phyloP scores from a whole-genome alignment of 352 stramenopile genomes.

The Elongisporangium undulatum region DNA sequence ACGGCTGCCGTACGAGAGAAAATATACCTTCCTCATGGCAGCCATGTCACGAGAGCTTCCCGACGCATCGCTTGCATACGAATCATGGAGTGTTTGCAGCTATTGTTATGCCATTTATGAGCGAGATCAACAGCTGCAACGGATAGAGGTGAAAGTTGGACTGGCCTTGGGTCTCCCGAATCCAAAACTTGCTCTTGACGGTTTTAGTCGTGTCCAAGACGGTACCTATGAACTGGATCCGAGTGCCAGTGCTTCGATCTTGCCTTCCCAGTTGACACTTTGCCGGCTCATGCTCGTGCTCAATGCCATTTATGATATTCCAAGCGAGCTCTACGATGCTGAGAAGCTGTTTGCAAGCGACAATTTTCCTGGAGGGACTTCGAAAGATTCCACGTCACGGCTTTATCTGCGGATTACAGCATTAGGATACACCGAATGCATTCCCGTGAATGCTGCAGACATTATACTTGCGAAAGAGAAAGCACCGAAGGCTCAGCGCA shows the following conservation, averaged over 20 bases:
- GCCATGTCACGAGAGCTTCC: slow-evolving; percentile 37
- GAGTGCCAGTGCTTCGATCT: slow-evolving; percentile 24
- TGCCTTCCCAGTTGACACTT: slow-evolving; percentile 68
- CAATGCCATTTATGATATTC: slow-evolving; percentile 82
- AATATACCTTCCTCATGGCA: slow-evolving; percentile 37
- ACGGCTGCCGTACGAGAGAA: slow-evolving; percentile 43
- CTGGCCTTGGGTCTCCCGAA: slow-evolving; percentile 41
- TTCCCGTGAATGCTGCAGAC: slow-evolving; percentile 51
- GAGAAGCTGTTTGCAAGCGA: slow-evolving; percentile 19
- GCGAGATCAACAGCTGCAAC: slow-evolving; percentile 71
- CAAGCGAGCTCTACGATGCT: slow-evolving; percentile 63
- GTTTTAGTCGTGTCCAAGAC: slow-evolving; percentile 51
- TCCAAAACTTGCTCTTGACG: slow-evolving; percentile 19
- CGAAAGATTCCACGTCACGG: slow-evolving; percentile 16
- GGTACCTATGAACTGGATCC: slow-evolving; percentile 39
- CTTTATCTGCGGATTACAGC: slow-evolving; percentile 73
- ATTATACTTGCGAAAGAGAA: slow-evolving; percentile 46
- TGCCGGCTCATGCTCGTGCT: slow-evolving; percentile 74
- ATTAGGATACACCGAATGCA: slow-evolving; percentile 72
- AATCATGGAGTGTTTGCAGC: slow-evolving; percentile 82
- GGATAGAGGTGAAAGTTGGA: slow-evolving; percentile 62
- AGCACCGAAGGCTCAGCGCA: slow-evolving; percentile 32
- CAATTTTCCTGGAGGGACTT: not conserved
- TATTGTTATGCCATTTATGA: slow-evolving; percentile 86
- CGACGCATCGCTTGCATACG: slow-evolving; percentile 63